phyloP scores from a whole-genome alignment of 2,329 filamentous ascomycete species.

The Arachnomyces sp. region DNA sequence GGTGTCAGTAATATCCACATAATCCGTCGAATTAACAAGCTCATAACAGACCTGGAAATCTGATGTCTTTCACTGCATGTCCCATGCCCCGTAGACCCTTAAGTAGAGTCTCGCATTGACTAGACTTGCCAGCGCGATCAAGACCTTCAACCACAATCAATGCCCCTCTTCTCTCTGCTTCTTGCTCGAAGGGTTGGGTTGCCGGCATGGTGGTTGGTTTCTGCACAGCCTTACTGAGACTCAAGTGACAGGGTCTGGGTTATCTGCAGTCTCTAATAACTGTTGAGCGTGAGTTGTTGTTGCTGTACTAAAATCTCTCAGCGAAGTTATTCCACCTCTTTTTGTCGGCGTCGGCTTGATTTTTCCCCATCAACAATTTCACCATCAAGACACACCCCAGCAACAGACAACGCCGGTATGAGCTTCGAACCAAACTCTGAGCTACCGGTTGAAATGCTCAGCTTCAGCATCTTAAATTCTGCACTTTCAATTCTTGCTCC shows the following conservation, averaged over 20 bases:
- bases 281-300: not conserved
- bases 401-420: slow-evolving; percentile 18
- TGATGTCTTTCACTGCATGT: slow-evolving; percentile 49
- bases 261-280: too few species aligned
- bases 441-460: slow-evolving; percentile 27
- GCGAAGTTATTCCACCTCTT: slow-evolving; percentile 5
- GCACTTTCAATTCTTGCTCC: slow-evolving; percentile 38
- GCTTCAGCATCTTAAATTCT: slow-evolving; percentile 30
- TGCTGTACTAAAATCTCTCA: not conserved
- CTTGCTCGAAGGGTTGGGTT: not conserved
- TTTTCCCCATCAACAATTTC: slow-evolving; percentile 8
- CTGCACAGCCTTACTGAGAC: not conserved
- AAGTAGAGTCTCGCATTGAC: slow-evolving; percentile 67
- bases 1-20: slow-evolving; percentile 10
- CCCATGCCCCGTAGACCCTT: slow-evolving; percentile 46
- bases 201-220: not conserved
- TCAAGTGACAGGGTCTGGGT: too few species aligned
- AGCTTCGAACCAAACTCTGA: slow-evolving; percentile 16
- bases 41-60: slow-evolving; percentile 54
- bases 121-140: slow-evolving; percentile 86
- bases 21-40: too few species aligned
- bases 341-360: slow-evolving; percentile 14
- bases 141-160: slow-evolving; percentile 82
- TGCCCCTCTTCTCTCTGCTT: slow-evolving; percentile 45
- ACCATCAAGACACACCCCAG: not conserved